Percentiles rank a stretch among this genome's conserved stretches.
These are phyloP conservation scores for Pythium phragmitis DNA, from an alignment of 352 stramenopile species.

Conservation along the genomic window DNA sequence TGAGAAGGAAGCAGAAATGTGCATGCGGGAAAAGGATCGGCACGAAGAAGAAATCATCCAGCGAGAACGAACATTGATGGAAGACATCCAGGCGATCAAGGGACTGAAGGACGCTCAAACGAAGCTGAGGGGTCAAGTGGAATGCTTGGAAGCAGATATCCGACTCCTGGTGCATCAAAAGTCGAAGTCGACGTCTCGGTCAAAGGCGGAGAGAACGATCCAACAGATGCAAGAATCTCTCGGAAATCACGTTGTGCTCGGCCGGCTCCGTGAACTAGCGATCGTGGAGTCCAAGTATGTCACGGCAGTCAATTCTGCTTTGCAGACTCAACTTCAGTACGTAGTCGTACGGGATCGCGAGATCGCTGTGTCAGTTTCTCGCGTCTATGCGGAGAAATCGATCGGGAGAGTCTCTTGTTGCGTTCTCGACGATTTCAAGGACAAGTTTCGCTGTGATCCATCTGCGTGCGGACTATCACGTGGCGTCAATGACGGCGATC, in stretches of 20 bases:
- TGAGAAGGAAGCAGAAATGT: not conserved
- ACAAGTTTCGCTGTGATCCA: slow-evolving; percentile 2
- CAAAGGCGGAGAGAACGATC: slow-evolving; percentile 9
- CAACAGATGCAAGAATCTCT: not conserved
- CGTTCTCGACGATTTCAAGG: slow-evolving; percentile 25
- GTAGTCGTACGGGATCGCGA: slow-evolving; percentile 25
- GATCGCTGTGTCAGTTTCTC: slow-evolving; percentile 19
- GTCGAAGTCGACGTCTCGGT: not conserved
- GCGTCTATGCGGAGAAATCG: slow-evolving; percentile 15
- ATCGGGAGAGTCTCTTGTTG: slow-evolving; percentile 31
- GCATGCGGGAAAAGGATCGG: not conserved
- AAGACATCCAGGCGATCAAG: not conserved
- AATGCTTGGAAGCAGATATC: slow-evolving; percentile 1
- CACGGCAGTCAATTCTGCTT: slow-evolving; percentile 23
- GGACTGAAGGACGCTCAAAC: not conserved
- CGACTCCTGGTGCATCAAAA: not conserved
- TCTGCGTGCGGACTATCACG: not conserved
- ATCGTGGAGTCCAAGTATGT: slow-evolving; percentile 1
- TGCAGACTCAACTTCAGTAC: slow-evolving; percentile 18
- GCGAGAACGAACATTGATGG: not conserved
- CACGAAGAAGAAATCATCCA: not conserved
- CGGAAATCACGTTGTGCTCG: slow-evolving; percentile 6
- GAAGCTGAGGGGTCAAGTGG: not conserved
- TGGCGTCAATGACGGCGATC: not conserved
- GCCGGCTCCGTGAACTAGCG: slow-evolving; percentile 20